Percentiles rank a stretch among this genome's conserved stretches.
Conservation (phyloP, 2,329 filamentous ascomycete genomes). For the Pseudogymnoascus sp. region DNA sequence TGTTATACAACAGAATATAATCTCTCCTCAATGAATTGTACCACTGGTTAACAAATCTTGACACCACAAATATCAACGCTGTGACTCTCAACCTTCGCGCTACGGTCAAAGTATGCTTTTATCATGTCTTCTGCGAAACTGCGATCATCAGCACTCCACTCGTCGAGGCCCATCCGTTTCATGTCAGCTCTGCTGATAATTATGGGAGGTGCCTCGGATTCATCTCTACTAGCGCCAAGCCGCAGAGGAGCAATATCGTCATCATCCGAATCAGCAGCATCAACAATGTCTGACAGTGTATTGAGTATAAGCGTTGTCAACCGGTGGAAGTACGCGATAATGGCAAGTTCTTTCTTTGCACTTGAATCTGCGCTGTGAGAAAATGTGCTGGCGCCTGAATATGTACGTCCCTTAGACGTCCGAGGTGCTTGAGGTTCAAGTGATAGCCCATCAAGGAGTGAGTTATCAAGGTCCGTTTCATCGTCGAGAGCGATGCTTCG, state of each 20-base stretch:
- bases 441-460: constrained; percentile 49
- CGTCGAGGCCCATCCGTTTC: constrained; percentile 67
- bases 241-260: constrained; percentile 33
- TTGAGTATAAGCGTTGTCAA: constrained; percentile 61
- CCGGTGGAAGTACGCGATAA: constrained; percentile 77
- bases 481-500: constrained; percentile 55
- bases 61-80: constrained; percentile 71
- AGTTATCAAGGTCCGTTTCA: constrained; percentile 51
- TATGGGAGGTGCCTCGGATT: constrained; percentile 33
- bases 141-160: constrained; percentile 68
- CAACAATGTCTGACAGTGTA: constrained; percentile 56
- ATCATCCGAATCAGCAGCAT: constrained; percentile 35
- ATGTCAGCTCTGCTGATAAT: constrained; percentile 59
- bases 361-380: constrained; percentile 12
- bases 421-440: constrained; percentile 28
- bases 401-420: constrained; percentile 22
- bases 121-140: constrained; percentile 60
- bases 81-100: constrained; percentile 58
- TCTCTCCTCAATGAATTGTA: neutral
- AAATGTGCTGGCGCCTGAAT: constrained; percentile 37
- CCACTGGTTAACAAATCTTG: constrained; percentile 51
- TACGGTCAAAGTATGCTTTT: constrained; percentile 58
- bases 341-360: constrained; percentile 53
- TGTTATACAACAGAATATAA: neutral
- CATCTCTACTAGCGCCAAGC: constrained; percentile 36